Conservation (phyloP, 306 rosid species). For the Fragaria nilgerrensis region DNA sequence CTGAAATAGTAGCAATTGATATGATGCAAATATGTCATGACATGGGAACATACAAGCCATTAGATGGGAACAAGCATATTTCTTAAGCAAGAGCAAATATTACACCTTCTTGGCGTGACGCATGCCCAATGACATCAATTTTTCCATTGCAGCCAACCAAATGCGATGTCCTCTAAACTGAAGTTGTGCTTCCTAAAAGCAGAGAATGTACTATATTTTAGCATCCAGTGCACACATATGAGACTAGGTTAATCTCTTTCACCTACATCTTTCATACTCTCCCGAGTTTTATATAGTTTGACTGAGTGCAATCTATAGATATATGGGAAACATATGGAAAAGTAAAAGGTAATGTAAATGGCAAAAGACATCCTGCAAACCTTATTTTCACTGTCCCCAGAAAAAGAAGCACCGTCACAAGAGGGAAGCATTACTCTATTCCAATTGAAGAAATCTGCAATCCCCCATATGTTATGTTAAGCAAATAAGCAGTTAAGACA, state of each 20-base stretch:
- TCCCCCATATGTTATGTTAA: not conserved
- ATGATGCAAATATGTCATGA: constrained; percentile 4
- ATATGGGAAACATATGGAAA: not conserved
- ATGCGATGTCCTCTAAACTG: constrained; percentile 80
- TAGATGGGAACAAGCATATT: not conserved
- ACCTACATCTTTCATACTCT: not conserved
- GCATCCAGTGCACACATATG: constrained; percentile 3
- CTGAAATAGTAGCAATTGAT: constrained; percentile 28
- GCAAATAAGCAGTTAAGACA: too few relatives aligned
- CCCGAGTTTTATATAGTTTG: not conserved
- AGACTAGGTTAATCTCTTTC: not conserved
- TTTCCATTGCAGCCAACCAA: constrained; percentile 76
- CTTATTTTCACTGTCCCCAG: constrained; percentile 65
- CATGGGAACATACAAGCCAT: not conserved
- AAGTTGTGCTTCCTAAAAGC: constrained; percentile 48
- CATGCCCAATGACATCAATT: constrained; percentile 75
- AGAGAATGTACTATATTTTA: constrained; percentile 12
- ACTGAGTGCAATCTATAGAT: not conserved
- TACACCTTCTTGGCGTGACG: constrained; percentile 57
- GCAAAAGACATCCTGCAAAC: constrained; percentile 24
- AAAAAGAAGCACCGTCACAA: constrained; percentile 86
- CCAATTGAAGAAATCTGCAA: constrained; percentile 82
- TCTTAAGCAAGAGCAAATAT: not conserved
- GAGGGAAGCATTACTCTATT: constrained; percentile 76
- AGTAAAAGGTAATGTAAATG: not conserved